These are phyloP conservation scores for Colletotrichum karsti DNA, from an alignment of 2,329 filamentous ascomycete species.

Conservation along the genomic window DNA sequence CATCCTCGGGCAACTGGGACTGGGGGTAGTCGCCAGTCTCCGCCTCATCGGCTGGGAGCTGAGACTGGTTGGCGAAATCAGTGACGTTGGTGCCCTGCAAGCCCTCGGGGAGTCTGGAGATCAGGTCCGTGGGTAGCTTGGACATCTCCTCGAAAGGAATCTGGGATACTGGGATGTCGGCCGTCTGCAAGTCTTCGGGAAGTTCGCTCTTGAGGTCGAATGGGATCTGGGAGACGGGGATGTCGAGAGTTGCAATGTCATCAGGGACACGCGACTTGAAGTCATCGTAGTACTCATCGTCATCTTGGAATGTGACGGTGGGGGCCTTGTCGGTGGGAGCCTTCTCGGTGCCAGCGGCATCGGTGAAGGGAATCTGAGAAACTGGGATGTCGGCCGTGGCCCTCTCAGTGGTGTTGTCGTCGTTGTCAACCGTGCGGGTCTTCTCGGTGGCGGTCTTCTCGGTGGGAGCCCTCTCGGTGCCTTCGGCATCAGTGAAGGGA, in stretches of 20 bases:
- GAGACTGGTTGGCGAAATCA: not conserved
- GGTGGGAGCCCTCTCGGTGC: not conserved
- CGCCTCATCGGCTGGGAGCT: not conserved
- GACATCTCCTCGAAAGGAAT: slow-evolving; percentile 21
- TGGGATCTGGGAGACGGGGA: slow-evolving; percentile 22
- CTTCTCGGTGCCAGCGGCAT: too few relatives aligned
- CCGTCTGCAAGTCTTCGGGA: slow-evolving; percentile 28
- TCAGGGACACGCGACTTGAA: not conserved
- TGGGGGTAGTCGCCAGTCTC: slow-evolving; percentile 8
- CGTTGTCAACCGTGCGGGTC: not conserved
- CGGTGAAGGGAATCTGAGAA: too few relatives aligned
- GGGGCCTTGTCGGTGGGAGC: too few relatives aligned
- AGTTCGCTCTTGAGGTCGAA: slow-evolving; percentile 19
- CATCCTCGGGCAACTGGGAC: not conserved
- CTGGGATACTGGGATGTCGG: slow-evolving; percentile 25
- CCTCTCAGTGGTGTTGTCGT: not conserved
- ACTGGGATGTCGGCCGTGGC: too few relatives aligned
- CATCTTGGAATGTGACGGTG: not conserved
- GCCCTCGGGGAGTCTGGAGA: not conserved
- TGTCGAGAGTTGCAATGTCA: slow-evolving; percentile 18
- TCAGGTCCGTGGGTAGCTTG: slow-evolving; percentile 8
- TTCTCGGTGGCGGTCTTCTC: slow-evolving; percentile 10
- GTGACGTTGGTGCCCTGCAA: not conserved
- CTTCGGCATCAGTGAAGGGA: too few relatives aligned
- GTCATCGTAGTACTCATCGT: too few relatives aligned